Base-by-base conservation (phyloP, 169 alveolate genomes). In the Babesia ovata region DNA sequence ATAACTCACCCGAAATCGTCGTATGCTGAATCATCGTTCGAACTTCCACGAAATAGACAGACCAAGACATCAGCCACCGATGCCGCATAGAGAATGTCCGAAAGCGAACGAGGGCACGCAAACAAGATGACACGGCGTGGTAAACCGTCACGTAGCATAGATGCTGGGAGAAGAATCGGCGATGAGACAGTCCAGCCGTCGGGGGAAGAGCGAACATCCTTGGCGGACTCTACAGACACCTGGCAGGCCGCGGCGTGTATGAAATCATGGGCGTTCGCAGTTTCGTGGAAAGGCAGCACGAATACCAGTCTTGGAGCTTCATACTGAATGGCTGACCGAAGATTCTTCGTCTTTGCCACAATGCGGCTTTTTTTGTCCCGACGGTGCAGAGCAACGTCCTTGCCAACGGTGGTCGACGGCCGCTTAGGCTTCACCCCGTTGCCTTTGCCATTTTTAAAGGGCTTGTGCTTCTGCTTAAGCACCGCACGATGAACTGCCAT, bases 401-500 rank as follows among this genome's bases (percentile, higher is more conserved):
- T 57, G 36, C 53, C 54, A 21, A 50, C 52, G 19, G 50, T 21
- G 12, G 78, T 42, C 19, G 52, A n/a, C 21, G 9, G 65, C 14
- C 60, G 28, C 66, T 72, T 49, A 16, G 72, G 60, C 46, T 69
- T 78, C 14, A 48, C 76, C 36, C 70, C 67, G 29, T 61, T 72
- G 21, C 83, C 57, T 53, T 83, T 83, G 24, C 76, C 72, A 45
- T 36, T 67, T 57, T 83, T 83, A 57, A 83, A 83, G 22, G 90
- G 90, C 54, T 83, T 83, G 33, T 83, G 59, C 69, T 69, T 73
- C 50, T 83, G 90, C 36, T 83, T 83, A 49, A 83, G 56, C 52
- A 75, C 85, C 21, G 72, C 39, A 13, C 90, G 66, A 46, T 83
- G 90, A 39, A 83, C 79, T n/a, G 56, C 48, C 90, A 83, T 83